Evolutionary conservation across 805 yeast genomes (phyloP), one percentile per base, ranked within the genome.

Genomic region (Pichia nanzhaoensis): DNA sequence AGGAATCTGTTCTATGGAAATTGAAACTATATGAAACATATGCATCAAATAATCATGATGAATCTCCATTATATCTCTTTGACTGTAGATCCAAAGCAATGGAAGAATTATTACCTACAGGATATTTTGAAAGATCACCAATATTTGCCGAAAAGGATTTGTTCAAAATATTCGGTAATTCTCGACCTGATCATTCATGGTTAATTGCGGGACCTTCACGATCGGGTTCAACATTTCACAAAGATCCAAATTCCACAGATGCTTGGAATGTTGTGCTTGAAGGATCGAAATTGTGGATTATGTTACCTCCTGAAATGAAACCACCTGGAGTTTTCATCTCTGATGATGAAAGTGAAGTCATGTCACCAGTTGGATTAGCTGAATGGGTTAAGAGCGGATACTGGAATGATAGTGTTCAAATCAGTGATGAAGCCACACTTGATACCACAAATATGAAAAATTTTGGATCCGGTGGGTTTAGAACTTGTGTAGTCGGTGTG

Each of bases 151-250:
- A 30, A 7, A 40, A 50, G n/a, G 95, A 86, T 60, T 70, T 78
- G n/a, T 56, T 61, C 37, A 52, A 51, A 20, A 51, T 55, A 10
- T 55, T 57, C 14, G 50, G 51, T 4, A 62, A 65, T 14, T 80
- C 84, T 54, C 69, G 96, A 41, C 97, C 97, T 1, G 96, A 89
- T 61, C 83, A 84, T 60, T 75, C 91, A n/a, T 89, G 97, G 97
- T 66, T 89, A 19, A 90, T 90, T 39, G 73, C 84, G 7, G 97
- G 97, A 0, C 89, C 95, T 2, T 69, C 67, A 18, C 64, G 95
- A 40, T 79, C 88, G 7, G 97, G 96, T 0, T 85, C 95, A 1
- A 84, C 95, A 0, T 89, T 88, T 62, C 97, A 89, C 61, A 89
- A 90, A 55, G 97, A 89, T 57, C 97, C 97, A 7, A 89, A 89